phyloP scores from a whole-genome alignment of 805 yeast species.

The Zygotorulaspora danielsina region DNA sequence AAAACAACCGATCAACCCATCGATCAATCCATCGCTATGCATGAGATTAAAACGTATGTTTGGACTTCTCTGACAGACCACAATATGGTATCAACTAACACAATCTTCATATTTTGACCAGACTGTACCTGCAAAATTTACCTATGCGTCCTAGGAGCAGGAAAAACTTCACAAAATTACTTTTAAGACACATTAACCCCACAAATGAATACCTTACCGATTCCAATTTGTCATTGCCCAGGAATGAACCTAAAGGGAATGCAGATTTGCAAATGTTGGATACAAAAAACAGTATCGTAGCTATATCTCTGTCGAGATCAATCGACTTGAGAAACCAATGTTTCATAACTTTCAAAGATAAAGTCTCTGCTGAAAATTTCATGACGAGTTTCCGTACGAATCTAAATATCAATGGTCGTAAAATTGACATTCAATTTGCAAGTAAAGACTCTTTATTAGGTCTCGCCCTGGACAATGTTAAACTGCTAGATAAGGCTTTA shows the following conservation, averaged over 20 bases:
- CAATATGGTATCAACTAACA: too few species aligned
- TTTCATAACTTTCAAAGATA: conserved; percentile 26
- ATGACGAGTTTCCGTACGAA: conserved; percentile 8
- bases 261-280: conserved; percentile 16
- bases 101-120: too few species aligned
- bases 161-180: conserved; percentile 16
- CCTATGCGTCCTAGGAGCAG: conserved; percentile 27
- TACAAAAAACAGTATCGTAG: conserved; percentile 16
- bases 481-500: conserved; percentile 12
- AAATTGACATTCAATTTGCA: conserved; percentile 21
- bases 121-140: conserved; percentile 22
- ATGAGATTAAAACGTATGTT: background rate
- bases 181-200: conserved; percentile 20
- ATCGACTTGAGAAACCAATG: conserved; percentile 16
- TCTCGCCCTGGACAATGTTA: conserved; percentile 8
- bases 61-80: too few species aligned
- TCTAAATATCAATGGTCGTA: conserved; percentile 21
- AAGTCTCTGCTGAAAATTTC: conserved; percentile 17
- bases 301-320: conserved; percentile 19
- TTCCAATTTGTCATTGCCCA: conserved; percentile 15
- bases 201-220: conserved; percentile 17
- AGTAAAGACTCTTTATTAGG: conserved; percentile 25
- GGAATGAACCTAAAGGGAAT: conserved; percentile 8
- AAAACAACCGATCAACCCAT: too few species aligned
- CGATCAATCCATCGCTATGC: background rate